phyloP scores from a whole-genome alignment of 441 rosid genomes.

The Croton setiger region DNA sequence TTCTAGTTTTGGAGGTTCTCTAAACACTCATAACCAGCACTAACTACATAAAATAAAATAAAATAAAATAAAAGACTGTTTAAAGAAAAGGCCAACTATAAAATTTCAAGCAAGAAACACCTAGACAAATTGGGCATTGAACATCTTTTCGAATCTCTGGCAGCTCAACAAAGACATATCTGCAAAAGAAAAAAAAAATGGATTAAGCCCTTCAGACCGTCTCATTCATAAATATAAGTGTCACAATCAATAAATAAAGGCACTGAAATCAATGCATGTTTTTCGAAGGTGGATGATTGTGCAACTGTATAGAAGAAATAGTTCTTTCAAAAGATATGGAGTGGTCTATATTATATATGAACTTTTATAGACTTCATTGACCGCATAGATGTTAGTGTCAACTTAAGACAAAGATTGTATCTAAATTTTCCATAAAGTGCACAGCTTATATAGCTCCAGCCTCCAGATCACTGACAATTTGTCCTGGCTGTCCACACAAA shows the following conservation, averaged over 20 bases:
- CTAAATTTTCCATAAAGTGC: neutral
- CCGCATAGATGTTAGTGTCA: neutral
- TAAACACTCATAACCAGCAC: too few relatives aligned
- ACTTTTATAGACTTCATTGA: neutral
- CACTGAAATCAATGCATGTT: neutral
- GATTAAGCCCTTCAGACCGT: neutral
- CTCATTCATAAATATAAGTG: constrained; percentile 10
- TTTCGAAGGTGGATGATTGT: neutral
- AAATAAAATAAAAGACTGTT: neutral
- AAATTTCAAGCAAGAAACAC: constrained; percentile 36
- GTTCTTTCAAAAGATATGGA: neutral
- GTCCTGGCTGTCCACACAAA: neutral
- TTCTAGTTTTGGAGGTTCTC: too few relatives aligned
- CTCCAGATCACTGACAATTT: neutral
- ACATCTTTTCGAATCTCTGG: constrained; percentile 77
- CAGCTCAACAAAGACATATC: constrained; percentile 63
- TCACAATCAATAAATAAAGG: neutral
- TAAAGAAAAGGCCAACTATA: constrained; percentile 7
- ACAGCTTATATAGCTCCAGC: neutral
- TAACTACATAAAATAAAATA: too few relatives aligned
- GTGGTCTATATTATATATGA: neutral
- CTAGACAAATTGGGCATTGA: constrained; percentile 94
- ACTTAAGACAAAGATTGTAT: neutral
- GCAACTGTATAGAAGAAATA: neutral
- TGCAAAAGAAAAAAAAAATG: constrained; percentile 40